Evolutionary conservation across 305 asterid species (phyloP), one percentile per base, ranked within the genome.

Genomic region (Stenogyne calaminthoides): DNA sequence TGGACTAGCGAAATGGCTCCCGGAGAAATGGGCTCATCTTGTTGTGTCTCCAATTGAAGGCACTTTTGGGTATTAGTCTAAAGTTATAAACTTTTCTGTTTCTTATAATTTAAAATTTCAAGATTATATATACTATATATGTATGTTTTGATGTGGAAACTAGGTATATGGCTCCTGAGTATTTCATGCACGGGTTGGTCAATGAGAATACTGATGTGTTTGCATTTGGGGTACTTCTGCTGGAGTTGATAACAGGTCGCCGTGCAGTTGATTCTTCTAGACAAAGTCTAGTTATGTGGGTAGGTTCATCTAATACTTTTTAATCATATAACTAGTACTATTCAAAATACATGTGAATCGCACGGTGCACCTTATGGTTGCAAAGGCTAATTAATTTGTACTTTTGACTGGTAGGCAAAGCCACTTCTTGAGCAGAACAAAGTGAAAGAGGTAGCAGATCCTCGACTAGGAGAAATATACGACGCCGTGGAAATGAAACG

Each of bases 1-100:
- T n/a, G 98, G 98, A 65, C 81, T 94, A 10, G 96, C 97, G 10
- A 91, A 91, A 77, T 94, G 98, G 97, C 97, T 94, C 22, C 98
- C 98, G 0, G 93, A 94, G 76, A 88, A 83, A 72, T 89, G 95
- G 95, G 85, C 73, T 63, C 92, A 94, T 72, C 93, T 87, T 71
- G 84, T 88, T 40, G 95, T 91, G 76, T 84, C 95, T 77, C 98
- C 98, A 14, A 91, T 94, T 57, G 98, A 94, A 85, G 98, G 98
- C 80, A 94, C 98, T 69, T 94, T 94, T 54, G 98, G 98, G 96
- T 91, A 89, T 10, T 52, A 25, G 14, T 15, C 3, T 16, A 52
- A 5, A 5, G 9, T 51, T 51, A 3, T 14, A 49, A 2, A 1
- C 8, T n/a, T 52, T 52, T 54, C 63, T 18, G 36, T 10, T 3